These are phyloP conservation scores for Auxenochlorella pyrenoidosa DNA, from an alignment of 139 green algal species.

Conservation along the genomic window DNA sequence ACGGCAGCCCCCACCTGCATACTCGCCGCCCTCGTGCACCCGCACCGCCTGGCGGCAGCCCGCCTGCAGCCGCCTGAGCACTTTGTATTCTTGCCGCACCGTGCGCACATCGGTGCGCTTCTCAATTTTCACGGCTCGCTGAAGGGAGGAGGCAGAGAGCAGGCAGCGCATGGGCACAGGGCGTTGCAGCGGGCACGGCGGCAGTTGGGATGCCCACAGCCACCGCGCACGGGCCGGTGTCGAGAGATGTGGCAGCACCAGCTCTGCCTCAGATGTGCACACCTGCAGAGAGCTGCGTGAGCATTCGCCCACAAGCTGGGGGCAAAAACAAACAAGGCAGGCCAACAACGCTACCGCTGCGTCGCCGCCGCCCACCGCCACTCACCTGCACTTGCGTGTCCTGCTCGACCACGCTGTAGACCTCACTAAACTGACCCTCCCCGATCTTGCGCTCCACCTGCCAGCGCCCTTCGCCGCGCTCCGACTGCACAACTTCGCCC, in stretches of 20 bases:
- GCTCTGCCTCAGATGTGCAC: too few relatives aligned
- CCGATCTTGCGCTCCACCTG: slow-evolving; percentile 65
- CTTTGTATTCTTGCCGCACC: slow-evolving; percentile 65
- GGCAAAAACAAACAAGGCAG: too few relatives aligned
- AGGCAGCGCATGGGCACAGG: neutral
- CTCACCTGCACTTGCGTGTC: slow-evolving; percentile 6
- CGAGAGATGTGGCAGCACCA: neutral
- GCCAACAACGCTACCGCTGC: neutral
- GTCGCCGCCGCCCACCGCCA: neutral
- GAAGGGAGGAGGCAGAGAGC: slow-evolving; percentile 3
- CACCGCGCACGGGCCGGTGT: too few relatives aligned
- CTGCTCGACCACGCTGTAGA: slow-evolving; percentile 70
- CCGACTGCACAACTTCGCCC: slow-evolving; percentile 6
- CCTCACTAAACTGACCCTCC: slow-evolving; percentile 82
- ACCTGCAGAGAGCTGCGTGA: too few relatives aligned
- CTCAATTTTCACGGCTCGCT: slow-evolving; percentile 79
- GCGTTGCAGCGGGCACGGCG: neutral
- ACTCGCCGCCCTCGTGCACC: slow-evolving; percentile 19
- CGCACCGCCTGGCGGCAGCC: slow-evolving; percentile 18
- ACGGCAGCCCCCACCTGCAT: neutral
- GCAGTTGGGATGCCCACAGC: neutral
- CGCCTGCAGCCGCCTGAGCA: slow-evolving; percentile 54
- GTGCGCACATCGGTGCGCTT: slow-evolving; percentile 56
- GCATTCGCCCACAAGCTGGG: too few relatives aligned
- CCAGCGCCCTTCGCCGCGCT: slow-evolving; percentile 14